Conservation (phyloP, 129 eudicot species). For the Cynara cardunculus region DNA sequence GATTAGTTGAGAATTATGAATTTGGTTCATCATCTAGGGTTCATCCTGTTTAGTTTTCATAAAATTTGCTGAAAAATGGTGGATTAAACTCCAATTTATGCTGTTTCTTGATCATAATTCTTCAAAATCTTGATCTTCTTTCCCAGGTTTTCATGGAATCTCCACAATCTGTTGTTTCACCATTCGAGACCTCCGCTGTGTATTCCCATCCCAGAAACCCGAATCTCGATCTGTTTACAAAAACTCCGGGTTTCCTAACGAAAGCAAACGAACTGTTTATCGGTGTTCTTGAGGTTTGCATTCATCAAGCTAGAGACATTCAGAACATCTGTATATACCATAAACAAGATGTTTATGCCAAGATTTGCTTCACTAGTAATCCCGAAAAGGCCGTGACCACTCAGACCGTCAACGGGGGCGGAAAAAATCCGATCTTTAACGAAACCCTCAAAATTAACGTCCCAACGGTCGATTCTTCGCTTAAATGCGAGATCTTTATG, state of each 20-base stretch:
- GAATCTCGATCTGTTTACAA: slow-evolving; percentile 33
- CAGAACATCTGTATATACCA: slow-evolving; percentile 98
- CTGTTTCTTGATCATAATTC: not conserved
- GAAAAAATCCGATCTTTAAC: slow-evolving; percentile 82
- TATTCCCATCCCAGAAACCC: slow-evolving; percentile 51
- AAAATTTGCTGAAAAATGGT: not conserved
- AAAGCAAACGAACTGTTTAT: slow-evolving; percentile 32
- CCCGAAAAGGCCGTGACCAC: slow-evolving; percentile 81
- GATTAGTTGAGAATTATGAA: not conserved
- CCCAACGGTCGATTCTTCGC: slow-evolving; percentile 59
- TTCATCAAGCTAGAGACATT: slow-evolving; percentile 91
- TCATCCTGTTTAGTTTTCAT: not conserved
- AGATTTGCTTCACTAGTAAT: slow-evolving; percentile 75
- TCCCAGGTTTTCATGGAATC: slow-evolving; percentile 64
- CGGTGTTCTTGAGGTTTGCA: slow-evolving; percentile 73
- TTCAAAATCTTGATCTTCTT: not conserved
- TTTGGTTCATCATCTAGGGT: not conserved
- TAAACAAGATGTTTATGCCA: slow-evolving; percentile 96
- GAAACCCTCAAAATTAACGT: slow-evolving; percentile 57
- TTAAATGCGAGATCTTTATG: slow-evolving; percentile 95
- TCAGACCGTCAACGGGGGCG: slow-evolving; percentile 85
- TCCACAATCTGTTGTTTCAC: slow-evolving; percentile 93
- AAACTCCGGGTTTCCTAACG: slow-evolving; percentile 31
- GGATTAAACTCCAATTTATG: not conserved
- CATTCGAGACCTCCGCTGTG: slow-evolving; percentile 61